These are phyloP conservation scores for Aspergillus cavernicola DNA, from an alignment of 495 filamentous ascomycete genomes.

Conservation along the genomic window DNA sequence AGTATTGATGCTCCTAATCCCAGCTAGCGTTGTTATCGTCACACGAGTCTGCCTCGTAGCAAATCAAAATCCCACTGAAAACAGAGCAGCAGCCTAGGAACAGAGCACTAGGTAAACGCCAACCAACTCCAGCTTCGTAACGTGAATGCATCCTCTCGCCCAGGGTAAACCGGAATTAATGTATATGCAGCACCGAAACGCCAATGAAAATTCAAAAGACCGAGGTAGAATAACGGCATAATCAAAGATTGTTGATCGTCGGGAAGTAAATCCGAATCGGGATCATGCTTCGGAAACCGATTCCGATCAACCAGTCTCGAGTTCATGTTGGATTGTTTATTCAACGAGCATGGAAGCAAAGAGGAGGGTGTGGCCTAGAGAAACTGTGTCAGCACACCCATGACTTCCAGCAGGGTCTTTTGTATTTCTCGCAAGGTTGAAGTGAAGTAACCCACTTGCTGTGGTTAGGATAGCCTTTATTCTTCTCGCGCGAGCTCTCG, in stretches of 20 bases:
- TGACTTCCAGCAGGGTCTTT: too few species aligned
- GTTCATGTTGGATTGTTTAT: slow-evolving; percentile 6
- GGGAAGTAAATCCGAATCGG: neutral
- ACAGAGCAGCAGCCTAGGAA: neutral
- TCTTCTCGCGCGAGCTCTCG: slow-evolving; percentile 41
- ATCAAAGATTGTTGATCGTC: neutral
- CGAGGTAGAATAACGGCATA: slow-evolving; percentile 1
- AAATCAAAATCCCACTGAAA: neutral
- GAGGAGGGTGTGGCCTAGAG: slow-evolving; percentile 35
- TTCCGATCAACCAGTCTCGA: slow-evolving; percentile 6
- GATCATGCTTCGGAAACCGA: slow-evolving; percentile 4
- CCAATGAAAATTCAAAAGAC: neutral
- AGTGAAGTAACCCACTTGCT: slow-evolving; percentile 37
- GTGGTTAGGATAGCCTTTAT: slow-evolving; percentile 30
- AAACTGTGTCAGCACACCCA: neutral
- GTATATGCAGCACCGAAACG: slow-evolving; percentile 10
- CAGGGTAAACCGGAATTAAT: slow-evolving; percentile 17
- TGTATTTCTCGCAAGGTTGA: too few species aligned
- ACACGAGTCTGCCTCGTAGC: neutral
- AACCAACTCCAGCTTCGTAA: slow-evolving; percentile 11
- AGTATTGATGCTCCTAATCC: neutral
- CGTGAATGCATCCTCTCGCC: neutral
- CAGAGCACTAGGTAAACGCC: slow-evolving; percentile 5
- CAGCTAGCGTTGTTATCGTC: neutral
- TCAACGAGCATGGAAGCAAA: slow-evolving; percentile 46